A percentile compares a stretch with the other conserved stretches of the same genome.
Conservation (phyloP, 441 rosid genomes). For the Erodium chrysanthum region DNA sequence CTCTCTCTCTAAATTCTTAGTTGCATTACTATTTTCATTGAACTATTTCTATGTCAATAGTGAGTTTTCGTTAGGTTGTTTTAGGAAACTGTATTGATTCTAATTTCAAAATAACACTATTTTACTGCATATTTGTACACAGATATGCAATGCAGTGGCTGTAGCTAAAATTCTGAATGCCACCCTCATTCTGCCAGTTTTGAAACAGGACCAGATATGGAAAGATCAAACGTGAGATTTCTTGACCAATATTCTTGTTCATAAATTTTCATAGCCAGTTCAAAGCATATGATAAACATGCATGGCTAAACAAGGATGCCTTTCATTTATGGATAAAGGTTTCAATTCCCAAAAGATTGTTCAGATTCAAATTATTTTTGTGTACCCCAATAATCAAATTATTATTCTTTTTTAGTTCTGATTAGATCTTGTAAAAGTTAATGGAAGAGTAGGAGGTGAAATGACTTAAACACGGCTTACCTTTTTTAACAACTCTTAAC, state of each 20-base stretch:
- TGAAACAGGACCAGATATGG: constrained; percentile 99
- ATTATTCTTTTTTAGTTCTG: not conserved
- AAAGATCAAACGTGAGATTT: constrained; percentile 85
- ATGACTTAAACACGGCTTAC: not conserved
- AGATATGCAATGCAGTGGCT: constrained; percentile 99
- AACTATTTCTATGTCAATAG: not conserved
- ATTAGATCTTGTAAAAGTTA: not conserved
- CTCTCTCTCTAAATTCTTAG: not conserved
- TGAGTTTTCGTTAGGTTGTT: not conserved
- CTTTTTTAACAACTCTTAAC: not conserved
- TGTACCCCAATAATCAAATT: not conserved
- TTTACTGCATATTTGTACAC: constrained; percentile 23
- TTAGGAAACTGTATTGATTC: constrained; percentile 12
- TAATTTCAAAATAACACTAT: constrained; percentile 13
- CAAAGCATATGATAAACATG: no score
- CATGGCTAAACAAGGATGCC: no score
- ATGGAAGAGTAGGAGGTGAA: not conserved
- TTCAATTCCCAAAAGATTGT: no score
- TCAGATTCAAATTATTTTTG: not conserved
- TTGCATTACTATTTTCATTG: not conserved
- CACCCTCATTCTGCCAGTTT: constrained; percentile 84
- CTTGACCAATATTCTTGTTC: not conserved
- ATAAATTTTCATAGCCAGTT: no score
- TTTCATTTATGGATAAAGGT: no score
- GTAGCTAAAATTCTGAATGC: constrained; percentile 98